These are phyloP conservation scores for Saraca asoca DNA, from an alignment of 331 rosid species.

Conservation along the genomic window DNA sequence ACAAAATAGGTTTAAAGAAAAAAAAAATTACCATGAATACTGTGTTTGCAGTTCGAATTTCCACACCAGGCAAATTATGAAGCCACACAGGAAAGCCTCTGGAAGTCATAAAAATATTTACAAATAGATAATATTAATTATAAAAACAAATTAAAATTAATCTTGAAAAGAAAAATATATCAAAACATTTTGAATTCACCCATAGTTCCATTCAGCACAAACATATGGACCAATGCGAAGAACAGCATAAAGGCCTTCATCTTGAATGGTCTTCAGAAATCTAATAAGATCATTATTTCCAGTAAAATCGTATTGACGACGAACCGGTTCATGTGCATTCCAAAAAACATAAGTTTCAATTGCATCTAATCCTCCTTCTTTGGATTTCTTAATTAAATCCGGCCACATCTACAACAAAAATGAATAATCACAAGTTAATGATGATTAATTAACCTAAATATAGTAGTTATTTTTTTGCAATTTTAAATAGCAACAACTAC, in stretches of 20 bases:
- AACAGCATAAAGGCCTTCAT: slow-evolving; percentile 51
- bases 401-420: slow-evolving; percentile 60
- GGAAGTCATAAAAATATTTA: neutral
- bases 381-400: slow-evolving; percentile 47
- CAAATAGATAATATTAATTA: neutral
- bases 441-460: neutral
- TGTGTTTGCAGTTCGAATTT: slow-evolving; percentile 39
- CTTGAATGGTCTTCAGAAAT: slow-evolving; percentile 52
- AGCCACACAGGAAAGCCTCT: slow-evolving; percentile 63
- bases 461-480: neutral
- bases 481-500: no score
- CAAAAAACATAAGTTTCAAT: slow-evolving; percentile 64
- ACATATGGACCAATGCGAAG: slow-evolving; percentile 67
- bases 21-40: slow-evolving; percentile 48
- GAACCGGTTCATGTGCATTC: slow-evolving; percentile 57
- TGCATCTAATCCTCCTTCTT: slow-evolving; percentile 62
- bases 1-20: no score
- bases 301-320: slow-evolving; percentile 49
- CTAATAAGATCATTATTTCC: slow-evolving; percentile 44
- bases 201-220: slow-evolving; percentile 67
- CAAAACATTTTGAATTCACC: slow-evolving; percentile 21
- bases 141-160: neutral
- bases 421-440: neutral
- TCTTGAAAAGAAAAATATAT: neutral
- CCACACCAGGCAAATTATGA: slow-evolving; percentile 53